These are phyloP conservation scores for Dactylellina haptotyla DNA, from an alignment of 2,329 filamentous ascomycete species.

Conservation along the genomic window DNA sequence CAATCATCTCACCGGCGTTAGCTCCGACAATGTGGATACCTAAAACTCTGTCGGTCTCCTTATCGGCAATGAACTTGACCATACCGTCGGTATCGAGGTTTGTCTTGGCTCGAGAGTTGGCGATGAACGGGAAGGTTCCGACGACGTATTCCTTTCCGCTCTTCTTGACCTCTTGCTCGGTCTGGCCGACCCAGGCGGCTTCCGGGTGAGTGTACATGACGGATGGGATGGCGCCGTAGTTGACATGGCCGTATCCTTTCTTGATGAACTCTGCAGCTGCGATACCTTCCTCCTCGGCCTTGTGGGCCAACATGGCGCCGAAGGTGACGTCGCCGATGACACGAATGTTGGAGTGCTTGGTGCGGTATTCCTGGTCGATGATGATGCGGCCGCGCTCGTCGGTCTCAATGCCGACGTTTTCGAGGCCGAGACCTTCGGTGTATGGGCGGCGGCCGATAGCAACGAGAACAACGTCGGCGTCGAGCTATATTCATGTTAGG, in stretches of 20 bases:
- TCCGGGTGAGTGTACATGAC: conserved; percentile 99
- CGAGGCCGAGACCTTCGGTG: conserved; percentile 87
- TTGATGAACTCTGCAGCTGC: conserved; percentile 96
- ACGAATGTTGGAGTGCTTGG: conserved; percentile 95
- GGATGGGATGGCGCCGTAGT: conserved; percentile 96
- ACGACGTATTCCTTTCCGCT: conserved; percentile 89
- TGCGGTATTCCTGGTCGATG: conserved; percentile 98
- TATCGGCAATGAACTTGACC: conserved; percentile 94
- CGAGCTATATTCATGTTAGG: conserved; percentile 69
- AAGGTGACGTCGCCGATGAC: conserved; percentile 97
- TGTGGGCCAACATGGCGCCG: conserved; percentile 67
- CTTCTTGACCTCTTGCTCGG: conserved; percentile 92
- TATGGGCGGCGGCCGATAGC: conserved; percentile 97
- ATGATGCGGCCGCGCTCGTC: conserved; percentile 95
- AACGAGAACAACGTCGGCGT: conserved; percentile 93
- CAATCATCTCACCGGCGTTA: conserved; percentile 99
- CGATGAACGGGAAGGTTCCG: conserved; percentile 95
- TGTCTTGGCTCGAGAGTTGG: conserved; percentile 98
- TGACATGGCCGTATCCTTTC: conserved; percentile 97
- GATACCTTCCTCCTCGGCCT: conserved; percentile 94
- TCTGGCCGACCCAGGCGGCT: conserved; percentile 98
- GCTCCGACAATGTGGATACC: conserved; percentile 96
- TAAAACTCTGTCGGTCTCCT: conserved; percentile 93
- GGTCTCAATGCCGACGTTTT: conserved; percentile 90
- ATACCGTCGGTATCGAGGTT: conserved; percentile 95